Percentiles rank a stretch among this genome's conserved stretches.
Conservation (phyloP, 495 filamentous ascomycete genomes). For the Neurospora sp. region DNA sequence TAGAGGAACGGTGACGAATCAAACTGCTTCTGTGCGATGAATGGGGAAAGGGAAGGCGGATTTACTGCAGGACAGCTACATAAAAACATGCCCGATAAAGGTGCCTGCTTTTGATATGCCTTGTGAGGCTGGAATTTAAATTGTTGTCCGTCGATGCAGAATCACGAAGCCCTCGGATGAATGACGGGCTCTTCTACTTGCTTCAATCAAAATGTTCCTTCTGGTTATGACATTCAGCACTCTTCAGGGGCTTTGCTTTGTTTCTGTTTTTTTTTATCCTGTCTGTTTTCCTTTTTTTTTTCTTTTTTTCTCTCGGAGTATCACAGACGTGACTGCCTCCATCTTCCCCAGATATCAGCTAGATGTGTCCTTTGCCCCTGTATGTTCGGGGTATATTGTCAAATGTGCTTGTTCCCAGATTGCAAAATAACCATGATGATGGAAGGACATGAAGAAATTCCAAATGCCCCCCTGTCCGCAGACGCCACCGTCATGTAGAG, state of each 20-base stretch:
- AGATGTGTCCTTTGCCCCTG: not conserved
- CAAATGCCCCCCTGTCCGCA: no score
- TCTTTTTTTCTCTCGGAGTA: not conserved
- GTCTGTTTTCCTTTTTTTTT: not conserved
- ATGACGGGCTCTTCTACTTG: no score
- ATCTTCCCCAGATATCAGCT: not conserved
- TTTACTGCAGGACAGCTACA: not conserved
- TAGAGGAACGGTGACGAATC: not conserved
- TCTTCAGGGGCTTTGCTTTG: no score
- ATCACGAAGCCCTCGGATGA: no score
- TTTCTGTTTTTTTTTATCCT: no score
- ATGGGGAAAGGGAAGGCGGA: not conserved
- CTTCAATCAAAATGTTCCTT: no score
- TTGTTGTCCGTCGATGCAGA: no score
- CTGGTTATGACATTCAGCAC: no score
- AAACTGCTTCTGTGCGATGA: not conserved
- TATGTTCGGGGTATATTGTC: not conserved
- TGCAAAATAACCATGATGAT: not conserved
- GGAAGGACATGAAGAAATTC: not conserved
- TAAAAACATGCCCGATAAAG: not conserved
- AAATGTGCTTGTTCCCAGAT: not conserved
- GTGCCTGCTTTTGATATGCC: not conserved
- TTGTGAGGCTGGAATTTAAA: no score
- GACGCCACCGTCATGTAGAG: no score
- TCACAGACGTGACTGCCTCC: no score